Conservation (phyloP, 2,329 filamentous ascomycete genomes). For the Hypoxylon sp. region DNA sequence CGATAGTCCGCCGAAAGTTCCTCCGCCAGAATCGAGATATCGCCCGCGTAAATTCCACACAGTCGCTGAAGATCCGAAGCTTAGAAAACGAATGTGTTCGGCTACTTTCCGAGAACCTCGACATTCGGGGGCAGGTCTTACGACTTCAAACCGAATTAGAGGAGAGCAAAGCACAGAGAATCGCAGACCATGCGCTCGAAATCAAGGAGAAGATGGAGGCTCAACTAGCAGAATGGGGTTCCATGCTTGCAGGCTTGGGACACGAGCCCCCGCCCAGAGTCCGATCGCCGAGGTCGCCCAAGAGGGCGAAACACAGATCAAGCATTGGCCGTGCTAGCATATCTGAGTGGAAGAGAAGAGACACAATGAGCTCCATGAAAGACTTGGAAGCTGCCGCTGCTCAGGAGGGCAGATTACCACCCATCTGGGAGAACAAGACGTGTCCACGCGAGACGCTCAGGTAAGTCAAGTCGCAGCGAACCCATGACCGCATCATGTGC, state of each 20-base stretch:
- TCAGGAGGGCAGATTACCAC: slow-evolving; percentile 66
- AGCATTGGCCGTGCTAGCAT: slow-evolving; percentile 57
- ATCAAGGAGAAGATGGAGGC: slow-evolving; percentile 75
- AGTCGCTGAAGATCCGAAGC: slow-evolving; percentile 77
- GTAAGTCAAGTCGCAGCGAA: slow-evolving; percentile 49
- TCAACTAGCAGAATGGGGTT: slow-evolving; percentile 75
- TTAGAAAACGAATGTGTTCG: slow-evolving; percentile 79
- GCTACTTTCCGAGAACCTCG: slow-evolving; percentile 80
- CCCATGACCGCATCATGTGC: background rate
- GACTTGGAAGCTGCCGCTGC: slow-evolving; percentile 59
- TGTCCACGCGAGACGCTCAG: slow-evolving; percentile 73
- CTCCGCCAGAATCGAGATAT: slow-evolving; percentile 86
- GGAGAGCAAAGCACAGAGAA: slow-evolving; percentile 64
- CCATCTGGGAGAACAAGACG: slow-evolving; percentile 74
- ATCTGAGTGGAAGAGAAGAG: slow-evolving; percentile 63
- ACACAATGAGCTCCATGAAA: slow-evolving; percentile 52
- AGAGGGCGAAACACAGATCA: slow-evolving; percentile 51
- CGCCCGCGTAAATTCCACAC: slow-evolving; percentile 78
- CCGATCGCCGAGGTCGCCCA: slow-evolving; percentile 52
- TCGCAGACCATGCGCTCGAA: slow-evolving; percentile 71
- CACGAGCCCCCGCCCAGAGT: slow-evolving; percentile 62
- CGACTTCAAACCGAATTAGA: slow-evolving; percentile 73
- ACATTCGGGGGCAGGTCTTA: slow-evolving; percentile 73
- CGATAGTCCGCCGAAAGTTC: slow-evolving; percentile 77
- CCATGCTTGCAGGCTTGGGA: slow-evolving; percentile 71